Evolutionary conservation across 2,329 filamentous ascomycete genomes (phyloP), one percentile per base, ranked within the genome.

Genomic region (Amphichorda felina): DNA sequence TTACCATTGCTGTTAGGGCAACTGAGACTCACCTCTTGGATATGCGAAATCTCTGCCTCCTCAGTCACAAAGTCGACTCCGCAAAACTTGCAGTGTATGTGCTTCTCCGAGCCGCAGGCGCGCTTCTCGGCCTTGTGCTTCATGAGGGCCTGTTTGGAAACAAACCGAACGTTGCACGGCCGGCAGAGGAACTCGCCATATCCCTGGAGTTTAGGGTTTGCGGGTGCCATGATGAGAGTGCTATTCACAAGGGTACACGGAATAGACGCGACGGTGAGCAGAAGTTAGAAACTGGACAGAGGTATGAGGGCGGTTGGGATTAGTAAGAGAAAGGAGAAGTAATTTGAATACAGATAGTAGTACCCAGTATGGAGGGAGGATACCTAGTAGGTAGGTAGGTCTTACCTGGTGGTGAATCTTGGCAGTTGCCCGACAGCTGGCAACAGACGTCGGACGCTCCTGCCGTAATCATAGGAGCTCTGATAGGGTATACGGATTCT

Each of bases 31-130:
- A 62, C 59, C 43, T 55, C 45, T 15, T 54, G 49, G 15, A 60
- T 52, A 36, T 66, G 63, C 1, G 40, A 41, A 3, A 43, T 35
- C 17, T 57, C 49, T 1, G 49, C 57, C 2, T 38, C 41, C 30
- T 50, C 41, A 1, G 54, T 57, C 15, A 49, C 43, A 40, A 64
- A 64, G 21, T 57, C 48, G 8, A 47, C 26, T 4, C 55, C 49
- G 36, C 63, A 66, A 19, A 56, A 40, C 17, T 53, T 48, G 48
- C 63, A 66, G 38, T 51, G 53, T 14, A 60, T 50, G 37, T 61
- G 55, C 13, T 45, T 38, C 1, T 42, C 16, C 5, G 46, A 44
- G 4, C 45, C 45, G 8, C 30, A 35, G 2, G 38, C 35, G 5
- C 47, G 46, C 42, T 53, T 51, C 15, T 47, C 43, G 15, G 40